Percentiles rank a stretch among this genome's conserved stretches.
These are phyloP conservation scores for Metschnikowia santaceciliae DNA, from an alignment of 805 yeast species.

Conservation along the genomic window DNA sequence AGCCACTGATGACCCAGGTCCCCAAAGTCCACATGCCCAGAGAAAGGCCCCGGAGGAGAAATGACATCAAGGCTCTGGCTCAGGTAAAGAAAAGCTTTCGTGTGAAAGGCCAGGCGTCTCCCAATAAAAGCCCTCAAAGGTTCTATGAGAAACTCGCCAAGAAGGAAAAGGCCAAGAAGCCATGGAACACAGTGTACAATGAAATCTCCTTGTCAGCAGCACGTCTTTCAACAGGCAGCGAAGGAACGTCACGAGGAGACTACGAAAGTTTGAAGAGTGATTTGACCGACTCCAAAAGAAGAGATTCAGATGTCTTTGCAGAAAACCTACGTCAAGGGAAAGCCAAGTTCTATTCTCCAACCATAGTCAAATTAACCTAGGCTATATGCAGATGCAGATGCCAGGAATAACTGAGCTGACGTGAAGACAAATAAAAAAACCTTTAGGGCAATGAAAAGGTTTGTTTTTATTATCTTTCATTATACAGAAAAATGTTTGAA, in stretches of 20 bases:
- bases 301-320: conserved; percentile 19
- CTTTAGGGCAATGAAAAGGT: not conserved
- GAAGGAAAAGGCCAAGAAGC: conserved; percentile 6
- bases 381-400: not conserved
- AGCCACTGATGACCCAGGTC: not conserved
- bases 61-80: conserved; percentile 1
- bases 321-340: conserved; percentile 18
- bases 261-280: conserved; percentile 25
- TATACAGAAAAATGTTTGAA: not conserved
- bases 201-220: conserved; percentile 37
- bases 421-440: not conserved
- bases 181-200: conserved; percentile 32
- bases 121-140: conserved; percentile 2
- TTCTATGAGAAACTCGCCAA: conserved; percentile 3
- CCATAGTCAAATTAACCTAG: not conserved
- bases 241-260: conserved; percentile 21
- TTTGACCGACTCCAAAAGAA: conserved; percentile 24
- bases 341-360: conserved; percentile 9
- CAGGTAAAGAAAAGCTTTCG: conserved; percentile 6
- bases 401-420: not conserved
- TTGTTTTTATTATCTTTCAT: not conserved
- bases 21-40: not conserved
- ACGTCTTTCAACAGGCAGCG: conserved; percentile 30
- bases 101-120: conserved; percentile 5
- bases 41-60: not conserved